Conservation (phyloP, 2,329 filamentous ascomycete genomes). For the Immersiporthe knoxdaviesiana region DNA sequence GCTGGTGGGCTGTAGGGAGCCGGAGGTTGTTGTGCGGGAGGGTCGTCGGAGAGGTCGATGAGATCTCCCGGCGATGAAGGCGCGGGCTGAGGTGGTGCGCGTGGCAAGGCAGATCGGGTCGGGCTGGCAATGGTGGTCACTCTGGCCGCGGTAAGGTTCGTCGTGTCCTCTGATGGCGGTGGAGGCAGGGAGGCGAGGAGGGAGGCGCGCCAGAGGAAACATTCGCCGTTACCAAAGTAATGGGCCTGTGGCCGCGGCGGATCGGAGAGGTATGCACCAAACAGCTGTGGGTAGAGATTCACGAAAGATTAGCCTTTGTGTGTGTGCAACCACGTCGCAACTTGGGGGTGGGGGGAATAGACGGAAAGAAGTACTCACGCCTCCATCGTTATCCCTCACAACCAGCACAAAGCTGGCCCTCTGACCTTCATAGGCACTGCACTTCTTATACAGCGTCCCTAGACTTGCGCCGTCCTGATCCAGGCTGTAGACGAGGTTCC, state of each 20-base stretch:
- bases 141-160: conserved; percentile 45
- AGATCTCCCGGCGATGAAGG: conserved; percentile 36
- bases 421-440: conserved; percentile 65
- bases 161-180: conserved; percentile 63
- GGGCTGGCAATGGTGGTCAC: conserved; percentile 44
- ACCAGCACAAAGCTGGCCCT: conserved; percentile 90
- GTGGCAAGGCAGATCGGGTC: conserved; percentile 30
- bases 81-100: conserved; percentile 34
- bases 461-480: conserved; percentile 91
- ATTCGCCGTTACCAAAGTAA: conserved; percentile 96
- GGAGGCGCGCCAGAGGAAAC: conserved; percentile 84
- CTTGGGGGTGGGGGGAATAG: not conserved
- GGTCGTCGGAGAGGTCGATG: conserved; percentile 30
- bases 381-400: conserved; percentile 75
- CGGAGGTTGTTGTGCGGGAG: conserved; percentile 32
- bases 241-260: conserved; percentile 77
- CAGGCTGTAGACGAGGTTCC: conserved; percentile 85
- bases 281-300: conserved; percentile 55
- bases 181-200: conserved; percentile 69
- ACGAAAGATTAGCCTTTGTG: not conserved
- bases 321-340: not conserved
- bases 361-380: conserved; percentile 56
- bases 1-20: not conserved
- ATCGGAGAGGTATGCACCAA: conserved; percentile 94
- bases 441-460: conserved; percentile 81